Percentiles rank a stretch among this genome's conserved stretches.
These are phyloP conservation scores for Lasiosphaeria ovina DNA, from an alignment of 495 filamentous ascomycete species.

Conservation along the genomic window DNA sequence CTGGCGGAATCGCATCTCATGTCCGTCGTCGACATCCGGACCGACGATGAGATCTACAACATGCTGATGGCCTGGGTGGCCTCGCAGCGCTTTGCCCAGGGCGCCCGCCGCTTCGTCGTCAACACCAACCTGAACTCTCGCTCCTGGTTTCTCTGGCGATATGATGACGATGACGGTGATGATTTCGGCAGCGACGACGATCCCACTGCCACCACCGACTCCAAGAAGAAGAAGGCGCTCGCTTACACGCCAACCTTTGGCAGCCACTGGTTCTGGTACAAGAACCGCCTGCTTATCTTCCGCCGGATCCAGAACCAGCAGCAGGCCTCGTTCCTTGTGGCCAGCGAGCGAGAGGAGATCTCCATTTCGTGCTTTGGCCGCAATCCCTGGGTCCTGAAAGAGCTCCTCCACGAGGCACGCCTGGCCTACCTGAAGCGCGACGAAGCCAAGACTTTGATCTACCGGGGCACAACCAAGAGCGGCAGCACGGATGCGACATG, in stretches of 20 bases:
- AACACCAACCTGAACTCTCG: constrained; percentile 56
- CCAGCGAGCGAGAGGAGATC: constrained; percentile 56
- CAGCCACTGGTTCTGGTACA: constrained; percentile 65
- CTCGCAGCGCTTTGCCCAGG: constrained; percentile 55
- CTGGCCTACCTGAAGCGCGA: constrained; percentile 56
- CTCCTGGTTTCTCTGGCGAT: constrained; percentile 47
- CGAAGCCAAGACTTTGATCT: constrained; percentile 63
- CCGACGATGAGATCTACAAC: constrained; percentile 67
- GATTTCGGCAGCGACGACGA: constrained; percentile 49
- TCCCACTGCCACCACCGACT: constrained; percentile 9
- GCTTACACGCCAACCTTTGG: constrained; percentile 65
- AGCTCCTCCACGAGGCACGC: constrained; percentile 64
- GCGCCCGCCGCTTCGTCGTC: constrained; percentile 59
- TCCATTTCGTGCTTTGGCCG: constrained; percentile 66
- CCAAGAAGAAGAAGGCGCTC: constrained; percentile 57
- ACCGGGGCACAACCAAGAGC: constrained; percentile 51
- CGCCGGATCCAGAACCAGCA: constrained; percentile 40
- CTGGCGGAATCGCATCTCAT: constrained; percentile 48
- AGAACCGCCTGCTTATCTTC: constrained; percentile 55
- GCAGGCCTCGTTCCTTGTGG: constrained; percentile 24
- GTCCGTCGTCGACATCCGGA: constrained; percentile 62
- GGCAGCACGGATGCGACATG: constrained; percentile 38
- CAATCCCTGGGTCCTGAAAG: constrained; percentile 61
- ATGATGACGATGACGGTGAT: constrained; percentile 44
- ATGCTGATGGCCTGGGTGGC: constrained; percentile 71